These are phyloP conservation scores for Paraconiothyrium sp. DNA, from an alignment of 2,329 filamentous ascomycete genomes.

Conservation along the genomic window DNA sequence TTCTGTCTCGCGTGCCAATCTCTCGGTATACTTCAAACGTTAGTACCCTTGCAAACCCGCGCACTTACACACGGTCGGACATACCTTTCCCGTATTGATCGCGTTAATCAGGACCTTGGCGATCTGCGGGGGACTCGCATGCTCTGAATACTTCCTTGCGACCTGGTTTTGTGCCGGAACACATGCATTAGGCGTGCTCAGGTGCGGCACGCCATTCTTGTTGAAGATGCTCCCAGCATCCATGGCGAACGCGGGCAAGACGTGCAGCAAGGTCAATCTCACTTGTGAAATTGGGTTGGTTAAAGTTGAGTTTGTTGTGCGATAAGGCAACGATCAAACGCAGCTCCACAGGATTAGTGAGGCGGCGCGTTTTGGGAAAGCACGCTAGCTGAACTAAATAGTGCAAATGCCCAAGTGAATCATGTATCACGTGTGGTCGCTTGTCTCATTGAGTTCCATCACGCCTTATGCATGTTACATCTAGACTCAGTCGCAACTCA, in stretches of 20 bases:
- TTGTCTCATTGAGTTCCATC: neutral
- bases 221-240: neutral
- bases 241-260: neutral
- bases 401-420: neutral
- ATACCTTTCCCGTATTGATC: neutral
- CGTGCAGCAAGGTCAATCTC: neutral
- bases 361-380: neutral
- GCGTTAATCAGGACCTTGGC: neutral
- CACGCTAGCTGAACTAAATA: neutral
- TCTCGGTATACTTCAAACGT: too few species aligned
- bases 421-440: neutral
- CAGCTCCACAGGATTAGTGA: neutral
- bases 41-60: too few species aligned
- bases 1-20: neutral
- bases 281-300: neutral
- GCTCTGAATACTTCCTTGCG: neutral
- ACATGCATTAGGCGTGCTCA: neutral
- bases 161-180: neutral
- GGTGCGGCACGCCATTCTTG: neutral
- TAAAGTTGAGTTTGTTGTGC: neutral
- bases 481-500: neutral
- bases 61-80: too few species aligned
- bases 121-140: neutral
- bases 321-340: neutral
- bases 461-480: neutral